Base-by-base conservation (phyloP, 306 rosid genomes). In the Corylus heterophylla region DNA sequence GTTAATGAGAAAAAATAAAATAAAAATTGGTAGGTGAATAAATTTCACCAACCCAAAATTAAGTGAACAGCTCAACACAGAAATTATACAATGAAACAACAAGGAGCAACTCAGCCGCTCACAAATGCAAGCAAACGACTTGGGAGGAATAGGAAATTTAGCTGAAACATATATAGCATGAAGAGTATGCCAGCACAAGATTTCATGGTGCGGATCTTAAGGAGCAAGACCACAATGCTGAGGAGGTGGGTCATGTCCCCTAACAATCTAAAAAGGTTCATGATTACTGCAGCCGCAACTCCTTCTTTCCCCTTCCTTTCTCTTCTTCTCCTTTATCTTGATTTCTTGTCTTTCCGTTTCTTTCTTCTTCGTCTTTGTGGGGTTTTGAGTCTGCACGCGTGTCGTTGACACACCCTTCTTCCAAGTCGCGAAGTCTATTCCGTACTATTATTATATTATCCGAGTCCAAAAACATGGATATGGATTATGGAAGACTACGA, bases 161-260 rank as follows among this genome's bases (percentile, higher is more conserved):
- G 17, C 67, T 4, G 35, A 25, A 12, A 61, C 39, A 61, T 54
- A 54, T 42, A 42, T 42, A 6, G 59, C 22, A 17, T 54, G 7
- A 7, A 13, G 39, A 12, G 3, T 5, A 55, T 74, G 76, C 84
- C 84, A 31, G 80, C 80, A 51, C 85, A 70, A n/a, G 85, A 81
- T 52, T 81, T 70, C 74, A 67, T 76, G 77, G 61, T 61, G 59
- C 71, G 81, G 29, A 81, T 81, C 85, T 81, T 81, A 18, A 22
- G 78, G 69, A 81, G 70, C 44, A 81, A 59, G 64, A 81, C 74
- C 27, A 81, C 20, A 61, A 76, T 71, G 59, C 85, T 45, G 45
- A 76, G 59, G 52, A 81, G 77, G 42, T 81, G 84, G 78, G 78
- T 70, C 75, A 81, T 51, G 84, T 81, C 85, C 75, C 85, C 85